Base-by-base conservation (phyloP, 768 basidiomycete genomes). In the Tylopilus sp. region DNA sequence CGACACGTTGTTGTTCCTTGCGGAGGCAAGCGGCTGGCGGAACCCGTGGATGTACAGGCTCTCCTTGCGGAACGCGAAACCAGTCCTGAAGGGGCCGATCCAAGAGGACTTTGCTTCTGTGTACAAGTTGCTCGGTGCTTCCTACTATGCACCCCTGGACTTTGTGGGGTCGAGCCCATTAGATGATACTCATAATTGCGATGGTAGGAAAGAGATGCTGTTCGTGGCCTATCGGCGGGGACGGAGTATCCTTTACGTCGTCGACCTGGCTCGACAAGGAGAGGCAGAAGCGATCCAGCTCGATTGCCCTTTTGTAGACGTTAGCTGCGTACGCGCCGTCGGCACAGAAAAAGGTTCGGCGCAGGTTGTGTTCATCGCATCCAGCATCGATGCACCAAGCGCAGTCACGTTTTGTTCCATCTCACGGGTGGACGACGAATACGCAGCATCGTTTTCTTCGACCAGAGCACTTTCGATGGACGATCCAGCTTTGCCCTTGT, bases 161-260 rank as follows among this genome's bases (percentile, higher is more conserved):
- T 44, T 51, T 44, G 30, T 38, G 21, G 48, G 22, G 13, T 3
- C 17, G 12, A 42, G 24, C 26, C 16, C n/a, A 21, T 30, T 26
- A 4, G 13, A 14, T 19, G 19, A 28, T 4, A 11, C 16, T 41
- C 29, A 6, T 6, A 22, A 25, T 7, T 21, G 16, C 7, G 28
- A 26, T 14, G 41, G 9, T 12, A 22, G 1, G 33, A 51, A 10
- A 21, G 42, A 44, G 38, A 36, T 37, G 26, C 7, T 51, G 16
- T 51, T 51, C 33, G 50, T 51, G 11, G 50, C 50, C 17, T 51
- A 51, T 29, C 42, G 50, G 21, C 42, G 50, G 10, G 50, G 50
- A 1, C 50, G 42, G 26, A 44, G 50, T 26, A 16, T 51, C 25
- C 26, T 51, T 13, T 51, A 51, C 31, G 25, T 51, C 14, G 33